These are phyloP conservation scores for Amborella trichopoda DNA, from an alignment of 164 flowering plant species.

Conservation along the genomic window DNA sequence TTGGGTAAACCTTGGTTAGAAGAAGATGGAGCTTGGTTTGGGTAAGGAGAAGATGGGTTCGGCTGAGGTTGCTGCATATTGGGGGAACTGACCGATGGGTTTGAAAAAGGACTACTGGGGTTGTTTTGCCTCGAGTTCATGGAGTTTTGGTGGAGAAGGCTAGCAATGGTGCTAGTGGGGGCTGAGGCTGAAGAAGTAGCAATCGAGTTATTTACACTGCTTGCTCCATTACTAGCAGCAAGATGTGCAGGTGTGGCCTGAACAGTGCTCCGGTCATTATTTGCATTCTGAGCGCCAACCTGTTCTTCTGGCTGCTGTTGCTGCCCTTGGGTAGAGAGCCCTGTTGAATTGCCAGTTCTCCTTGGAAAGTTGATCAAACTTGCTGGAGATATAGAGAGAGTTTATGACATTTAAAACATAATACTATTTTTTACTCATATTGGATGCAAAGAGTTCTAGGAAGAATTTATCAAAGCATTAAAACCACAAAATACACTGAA, in stretches of 20 bases:
- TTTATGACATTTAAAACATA: neutral
- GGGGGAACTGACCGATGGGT: slow-evolving; percentile 59
- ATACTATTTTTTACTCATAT: too few relatives aligned
- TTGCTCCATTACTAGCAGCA: slow-evolving; percentile 33
- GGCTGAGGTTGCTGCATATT: slow-evolving; percentile 43
- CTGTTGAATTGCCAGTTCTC: slow-evolving; percentile 39
- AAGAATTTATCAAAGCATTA: neutral
- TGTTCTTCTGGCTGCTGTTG: slow-evolving; percentile 37
- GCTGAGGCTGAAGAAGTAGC: slow-evolving; percentile 32
- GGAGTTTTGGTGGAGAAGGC: slow-evolving; percentile 81
- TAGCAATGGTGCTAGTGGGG: slow-evolving; percentile 30
- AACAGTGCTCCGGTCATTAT: slow-evolving; percentile 27
- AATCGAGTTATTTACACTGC: slow-evolving; percentile 38
- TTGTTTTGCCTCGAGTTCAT: slow-evolving; percentile 71
- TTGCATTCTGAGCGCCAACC: slow-evolving; percentile 30
- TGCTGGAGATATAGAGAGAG: slow-evolving; percentile 33
- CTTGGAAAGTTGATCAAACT: slow-evolving; percentile 88
- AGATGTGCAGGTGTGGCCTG: slow-evolving; percentile 27
- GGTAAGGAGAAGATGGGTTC: slow-evolving; percentile 51
- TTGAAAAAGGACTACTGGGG: slow-evolving; percentile 45
- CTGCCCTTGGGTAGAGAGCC: slow-evolving; percentile 37
- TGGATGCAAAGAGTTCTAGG: neutral
- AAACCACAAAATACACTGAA: neutral
- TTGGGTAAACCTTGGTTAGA: slow-evolving; percentile 48
- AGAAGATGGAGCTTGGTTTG: slow-evolving; percentile 64